Conservation (phyloP, 805 yeast species). For the Cyberlindnera euphorbiae region DNA sequence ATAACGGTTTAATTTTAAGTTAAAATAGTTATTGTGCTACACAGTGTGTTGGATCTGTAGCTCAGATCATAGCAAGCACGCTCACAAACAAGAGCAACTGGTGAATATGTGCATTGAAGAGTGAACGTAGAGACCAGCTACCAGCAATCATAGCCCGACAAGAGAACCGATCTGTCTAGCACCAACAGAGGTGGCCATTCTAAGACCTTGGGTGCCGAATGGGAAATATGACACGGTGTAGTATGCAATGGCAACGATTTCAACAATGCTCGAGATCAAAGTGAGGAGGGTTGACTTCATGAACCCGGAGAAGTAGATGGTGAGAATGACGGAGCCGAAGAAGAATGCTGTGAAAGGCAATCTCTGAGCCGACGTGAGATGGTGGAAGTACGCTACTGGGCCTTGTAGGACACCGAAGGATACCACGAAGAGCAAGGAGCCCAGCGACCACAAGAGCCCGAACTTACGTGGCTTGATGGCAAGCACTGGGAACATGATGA, state of each 20-base stretch:
- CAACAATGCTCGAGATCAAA: slow-evolving; percentile 66
- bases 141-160: slow-evolving; percentile 14
- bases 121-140: too few species aligned
- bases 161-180: slow-evolving; percentile 37
- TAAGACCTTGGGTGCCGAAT: slow-evolving; percentile 78
- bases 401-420: slow-evolving; percentile 94
- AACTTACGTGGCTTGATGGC: slow-evolving; percentile 89
- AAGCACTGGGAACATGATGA: slow-evolving; percentile 82
- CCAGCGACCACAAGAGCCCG: slow-evolving; percentile 87
- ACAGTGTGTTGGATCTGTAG: too few species aligned
- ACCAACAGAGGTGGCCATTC: slow-evolving; percentile 53
- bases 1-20: too few species aligned
- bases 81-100: too few species aligned
- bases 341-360: slow-evolving; percentile 77
- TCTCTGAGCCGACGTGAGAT: slow-evolving; percentile 69
- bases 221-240: slow-evolving; percentile 94
- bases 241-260: slow-evolving; percentile 82
- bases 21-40: too few species aligned
- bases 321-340: slow-evolving; percentile 72
- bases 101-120: too few species aligned
- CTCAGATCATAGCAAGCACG: too few species aligned
- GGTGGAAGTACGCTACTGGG: slow-evolving; percentile 72
- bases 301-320: slow-evolving; percentile 73
- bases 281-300: slow-evolving; percentile 70
- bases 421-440: slow-evolving; percentile 77